Percentiles rank a stretch among this genome's conserved stretches.
Conservation (phyloP, 164 flowering plant genomes). For the Protea cynaroides region DNA sequence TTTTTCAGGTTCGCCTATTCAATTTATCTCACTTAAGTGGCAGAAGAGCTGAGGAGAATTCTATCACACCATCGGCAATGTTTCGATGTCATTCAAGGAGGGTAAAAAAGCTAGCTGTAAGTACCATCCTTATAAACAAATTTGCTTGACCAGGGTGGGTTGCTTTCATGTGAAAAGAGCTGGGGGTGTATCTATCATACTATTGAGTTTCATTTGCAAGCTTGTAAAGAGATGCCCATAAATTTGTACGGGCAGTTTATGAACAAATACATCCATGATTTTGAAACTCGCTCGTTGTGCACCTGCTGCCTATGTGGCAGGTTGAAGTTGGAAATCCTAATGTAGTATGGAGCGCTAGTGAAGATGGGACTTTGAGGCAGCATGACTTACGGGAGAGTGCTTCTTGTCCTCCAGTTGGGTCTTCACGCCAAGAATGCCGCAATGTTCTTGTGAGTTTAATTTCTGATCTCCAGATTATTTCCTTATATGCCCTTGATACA, state of each 20-base stretch:
- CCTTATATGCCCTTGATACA: too few species aligned
- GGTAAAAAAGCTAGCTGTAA: constrained; percentile 92
- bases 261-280: not conserved
- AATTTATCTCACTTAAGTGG: constrained; percentile 57
- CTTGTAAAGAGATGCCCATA: not conserved
- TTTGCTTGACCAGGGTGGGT: not conserved
- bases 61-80: constrained; percentile 47
- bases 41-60: constrained; percentile 40
- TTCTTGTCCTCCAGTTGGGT: constrained; percentile 88
- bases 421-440: constrained; percentile 84
- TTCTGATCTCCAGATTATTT: not conserved
- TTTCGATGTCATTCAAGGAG: constrained; percentile 85
- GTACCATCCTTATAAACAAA: constrained; percentile 13
- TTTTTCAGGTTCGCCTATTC: constrained; percentile 69
- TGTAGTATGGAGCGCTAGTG: constrained; percentile 99
- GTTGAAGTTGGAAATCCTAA: constrained; percentile 95
- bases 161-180: not conserved
- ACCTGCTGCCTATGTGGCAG: constrained; percentile 26
- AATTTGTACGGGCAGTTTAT: not conserved
- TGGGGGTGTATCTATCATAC: not conserved
- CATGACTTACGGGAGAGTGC: constrained; percentile 91
- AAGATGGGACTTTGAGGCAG: constrained; percentile 96
- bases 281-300: not conserved
- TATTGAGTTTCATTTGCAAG: not conserved
- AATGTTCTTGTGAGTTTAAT: constrained; percentile 56